Percentiles rank a stretch among this genome's conserved stretches.
phyloP scores from a whole-genome alignment of 345 rosid genomes.

The Combretum micranthum region DNA sequence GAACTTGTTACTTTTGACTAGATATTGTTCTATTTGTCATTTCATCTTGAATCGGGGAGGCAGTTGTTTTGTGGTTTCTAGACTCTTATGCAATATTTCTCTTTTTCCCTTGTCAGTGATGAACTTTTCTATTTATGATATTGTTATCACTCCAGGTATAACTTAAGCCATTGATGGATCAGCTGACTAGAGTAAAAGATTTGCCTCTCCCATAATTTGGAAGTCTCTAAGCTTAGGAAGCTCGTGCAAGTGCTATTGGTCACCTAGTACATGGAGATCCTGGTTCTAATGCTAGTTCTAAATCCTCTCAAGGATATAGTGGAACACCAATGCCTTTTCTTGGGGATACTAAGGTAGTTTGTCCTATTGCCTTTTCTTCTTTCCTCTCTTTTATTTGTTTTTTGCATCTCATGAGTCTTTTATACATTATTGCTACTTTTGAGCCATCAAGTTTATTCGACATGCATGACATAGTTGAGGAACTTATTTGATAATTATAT shows the following conservation, averaged over 20 bases:
- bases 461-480: not conserved
- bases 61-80: no score
- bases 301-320: conserved; percentile 64
- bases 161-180: conserved; percentile 65
- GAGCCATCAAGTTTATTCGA: not conserved
- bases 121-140: not conserved
- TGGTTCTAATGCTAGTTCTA: conserved; percentile 62
- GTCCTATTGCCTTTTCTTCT: conserved; percentile 2
- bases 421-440: no score
- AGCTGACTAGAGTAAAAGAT: conserved; percentile 77
- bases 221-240: conserved; percentile 79
- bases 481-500: no score
- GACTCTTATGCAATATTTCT: no score
- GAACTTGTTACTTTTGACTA: no score
- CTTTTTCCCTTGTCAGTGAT: not conserved
- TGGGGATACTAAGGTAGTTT: conserved; percentile 75
- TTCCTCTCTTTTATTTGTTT: conserved; percentile 1
- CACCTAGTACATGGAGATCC: conserved; percentile 55
- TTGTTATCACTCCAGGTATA: conserved; percentile 50
- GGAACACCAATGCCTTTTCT: conserved; percentile 87
- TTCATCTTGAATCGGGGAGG: no score
- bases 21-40: no score
- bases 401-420: conserved; percentile 11
- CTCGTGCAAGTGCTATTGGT: conserved; percentile 64
- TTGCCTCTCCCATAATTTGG: conserved; percentile 71